Evolutionary conservation across 129 eudicot species (phyloP).

Genomic region (Flaveria ramosissima): DNA sequence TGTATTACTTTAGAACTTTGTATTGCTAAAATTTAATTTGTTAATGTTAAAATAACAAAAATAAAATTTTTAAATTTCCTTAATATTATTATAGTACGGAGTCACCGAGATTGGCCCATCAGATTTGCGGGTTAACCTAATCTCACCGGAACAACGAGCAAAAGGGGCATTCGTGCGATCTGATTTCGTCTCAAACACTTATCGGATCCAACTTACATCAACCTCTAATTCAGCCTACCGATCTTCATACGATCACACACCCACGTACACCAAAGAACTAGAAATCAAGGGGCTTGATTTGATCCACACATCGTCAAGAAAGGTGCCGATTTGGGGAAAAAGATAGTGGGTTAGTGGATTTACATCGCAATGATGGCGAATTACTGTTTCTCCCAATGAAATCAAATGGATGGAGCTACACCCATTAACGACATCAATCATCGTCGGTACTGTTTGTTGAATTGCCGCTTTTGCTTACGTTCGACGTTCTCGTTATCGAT

Average conservation of each 20-base stretch:
- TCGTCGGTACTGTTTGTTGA: conserved; percentile 24
- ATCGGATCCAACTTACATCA: neutral
- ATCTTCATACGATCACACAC: conserved; percentile 16
- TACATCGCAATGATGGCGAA: conserved; percentile 23
- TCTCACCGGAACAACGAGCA: conserved; percentile 20
- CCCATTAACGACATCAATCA: conserved; percentile 20
- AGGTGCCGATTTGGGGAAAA: conserved; percentile 19
- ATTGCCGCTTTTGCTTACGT: conserved; percentile 41
- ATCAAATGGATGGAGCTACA: conserved; percentile 53
- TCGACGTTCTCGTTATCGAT: conserved; percentile 27
- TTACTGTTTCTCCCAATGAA: conserved; percentile 13
- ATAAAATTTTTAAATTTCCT: neutral
- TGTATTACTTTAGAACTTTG: no score
- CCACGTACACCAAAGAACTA: neutral
- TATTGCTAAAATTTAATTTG: no score
- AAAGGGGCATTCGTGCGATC: neutral
- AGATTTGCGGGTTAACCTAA: conserved; percentile 30
- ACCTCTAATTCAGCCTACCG: conserved; percentile 18
- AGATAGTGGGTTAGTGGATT: conserved; percentile 27
- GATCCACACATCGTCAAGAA: conserved; percentile 16
- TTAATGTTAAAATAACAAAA: no score
- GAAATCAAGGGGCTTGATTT: neutral
- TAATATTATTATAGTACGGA: neutral
- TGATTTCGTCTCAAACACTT: conserved; percentile 28
- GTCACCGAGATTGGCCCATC: conserved; percentile 16